These are phyloP conservation scores for Alopecurus myosuroides DNA, from an alignment of 176 grass and related monocot genomes.

Conservation along the genomic window DNA sequence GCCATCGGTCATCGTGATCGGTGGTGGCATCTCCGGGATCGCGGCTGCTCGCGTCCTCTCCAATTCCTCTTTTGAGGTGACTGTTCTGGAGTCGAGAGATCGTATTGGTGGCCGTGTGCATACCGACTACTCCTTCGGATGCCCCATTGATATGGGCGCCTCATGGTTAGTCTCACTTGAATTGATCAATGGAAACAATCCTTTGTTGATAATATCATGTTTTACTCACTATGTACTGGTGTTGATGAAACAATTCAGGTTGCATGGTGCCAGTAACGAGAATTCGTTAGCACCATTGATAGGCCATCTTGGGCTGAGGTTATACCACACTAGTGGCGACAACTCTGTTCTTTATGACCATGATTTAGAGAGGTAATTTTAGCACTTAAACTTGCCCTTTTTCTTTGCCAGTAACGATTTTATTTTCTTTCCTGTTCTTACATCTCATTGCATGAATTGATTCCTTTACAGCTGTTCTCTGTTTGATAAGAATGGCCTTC, in stretches of 20 bases:
- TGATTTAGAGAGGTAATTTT: conserved; percentile 80
- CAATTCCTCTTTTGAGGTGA: conserved; percentile 85
- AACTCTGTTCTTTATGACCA: conserved; percentile 95
- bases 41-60: conserved; percentile 73
- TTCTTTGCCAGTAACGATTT: background rate
- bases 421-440: background rate
- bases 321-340: conserved; percentile 88
- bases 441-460: background rate
- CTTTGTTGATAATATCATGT: background rate
- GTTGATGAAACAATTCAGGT: conserved; percentile 44
- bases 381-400: background rate
- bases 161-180: conserved; percentile 61
- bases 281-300: conserved; percentile 88
- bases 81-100: conserved; percentile 82
- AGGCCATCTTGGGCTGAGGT: conserved; percentile 61
- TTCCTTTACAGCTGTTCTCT: conserved; percentile 60
- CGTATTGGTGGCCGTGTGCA: conserved; percentile 72
- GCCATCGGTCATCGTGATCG: conserved; percentile 88
- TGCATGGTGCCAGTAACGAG: conserved; percentile 86
- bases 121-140: conserved; percentile 84
- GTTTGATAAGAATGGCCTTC: conserved; percentile 67
- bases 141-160: conserved; percentile 96
- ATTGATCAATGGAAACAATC: background rate
- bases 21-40: conserved; percentile 83
- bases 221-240: background rate